Base-by-base conservation (phyloP, 208 protist genomes). In the Strigomonas culicis region DNA sequence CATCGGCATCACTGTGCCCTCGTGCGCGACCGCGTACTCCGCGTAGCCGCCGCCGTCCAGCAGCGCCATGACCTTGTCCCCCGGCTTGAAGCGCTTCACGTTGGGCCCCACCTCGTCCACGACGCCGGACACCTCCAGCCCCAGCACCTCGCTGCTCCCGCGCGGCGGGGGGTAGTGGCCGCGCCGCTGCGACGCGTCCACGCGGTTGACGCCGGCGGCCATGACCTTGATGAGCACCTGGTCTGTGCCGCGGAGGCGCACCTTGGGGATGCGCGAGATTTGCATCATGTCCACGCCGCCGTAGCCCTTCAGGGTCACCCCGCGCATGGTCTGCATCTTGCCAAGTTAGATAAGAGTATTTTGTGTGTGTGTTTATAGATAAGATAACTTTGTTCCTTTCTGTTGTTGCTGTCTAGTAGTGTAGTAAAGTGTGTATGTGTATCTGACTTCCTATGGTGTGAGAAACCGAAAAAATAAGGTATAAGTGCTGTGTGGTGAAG, bases 11-110 rank as follows among this genome's bases (percentile, higher is more conserved):
- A 94, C 75, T 47, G 69, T 76, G 57, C 74, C 79, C 31, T 86
- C 70, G 57, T 91, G 82, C 1, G 93, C 81, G n/a, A 86, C 80
- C 22, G 74, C 81, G 77, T 92, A 94, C 63, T 97, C 89, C 4
- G 92, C 91, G 82, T 98, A 98, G 24, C 91, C 94, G 39, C 94
- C 94, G 22, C 94, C 94, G 27, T 50, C 50, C 30, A 97, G 80
- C 46, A 98, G 75, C 27, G 81, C 80, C 84, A 94, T 94, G 7
- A 96, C 90, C 56, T 79, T 75, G 66, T 96, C 90, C 22, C 92
- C 94, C 44, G 84, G 82, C 64, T 88, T 92, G 41, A 89, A 88
- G 30, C 56, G 53, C 58, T 69, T 85, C 22, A 93, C 84, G 11
- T 79, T 66, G 2, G 59, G 27, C 22, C 87, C 84, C 0, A 92